Evolutionary conservation across 257 asterid genomes (phyloP).

Genomic region (Nicotiana knightiana): DNA sequence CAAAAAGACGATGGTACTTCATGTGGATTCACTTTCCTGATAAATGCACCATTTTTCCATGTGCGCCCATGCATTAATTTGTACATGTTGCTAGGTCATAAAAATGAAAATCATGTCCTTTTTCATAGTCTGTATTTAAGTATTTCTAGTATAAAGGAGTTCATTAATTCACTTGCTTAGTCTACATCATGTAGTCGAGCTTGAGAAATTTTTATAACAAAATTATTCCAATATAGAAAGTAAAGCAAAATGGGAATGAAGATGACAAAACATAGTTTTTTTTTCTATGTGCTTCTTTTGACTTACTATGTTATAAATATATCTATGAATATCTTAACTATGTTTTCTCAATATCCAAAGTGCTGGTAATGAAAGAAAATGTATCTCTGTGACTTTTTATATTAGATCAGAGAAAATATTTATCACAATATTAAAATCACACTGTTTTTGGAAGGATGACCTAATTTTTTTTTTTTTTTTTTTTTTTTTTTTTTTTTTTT

Average conservation of each 20-base stretch:
- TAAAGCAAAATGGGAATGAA: not conserved
- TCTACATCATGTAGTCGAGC: not conserved
- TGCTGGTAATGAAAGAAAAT: no score
- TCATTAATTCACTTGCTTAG: not conserved
- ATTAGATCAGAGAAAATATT: no score
- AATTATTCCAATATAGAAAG: not conserved
- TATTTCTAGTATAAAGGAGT: not conserved
- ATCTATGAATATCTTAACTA: no score
- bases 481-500: no score
- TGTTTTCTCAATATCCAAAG: no score
- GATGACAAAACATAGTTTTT: no score
- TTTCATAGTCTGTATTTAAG: not conserved
- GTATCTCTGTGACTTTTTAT: no score
- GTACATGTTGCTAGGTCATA: not conserved
- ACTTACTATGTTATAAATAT: no score
- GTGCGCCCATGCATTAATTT: slow-evolving; percentile 1
- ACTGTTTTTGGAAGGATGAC: no score
- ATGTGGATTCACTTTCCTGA: slow-evolving; percentile 15
- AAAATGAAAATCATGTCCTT: slow-evolving; percentile 10
- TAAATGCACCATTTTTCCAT: slow-evolving; percentile 15
- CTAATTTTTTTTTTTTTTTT: no score
- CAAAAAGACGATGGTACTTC: not conserved
- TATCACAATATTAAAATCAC: no score
- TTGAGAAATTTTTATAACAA: not conserved
- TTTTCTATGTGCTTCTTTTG: no score